Conservation (phyloP, 179 eudicot species). For the Patellifolia procumbens region DNA sequence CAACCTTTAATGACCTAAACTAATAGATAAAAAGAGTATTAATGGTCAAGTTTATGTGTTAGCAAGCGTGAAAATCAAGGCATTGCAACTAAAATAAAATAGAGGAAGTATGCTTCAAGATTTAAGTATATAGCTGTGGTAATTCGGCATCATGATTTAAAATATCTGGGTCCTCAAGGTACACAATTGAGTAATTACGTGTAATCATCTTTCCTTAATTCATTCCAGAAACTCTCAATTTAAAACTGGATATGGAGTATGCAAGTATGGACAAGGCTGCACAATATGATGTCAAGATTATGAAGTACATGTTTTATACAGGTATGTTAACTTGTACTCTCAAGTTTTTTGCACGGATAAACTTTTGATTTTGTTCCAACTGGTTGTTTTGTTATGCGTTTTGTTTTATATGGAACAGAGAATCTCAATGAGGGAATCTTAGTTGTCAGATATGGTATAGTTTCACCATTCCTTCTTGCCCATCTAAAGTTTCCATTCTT, state of each 20-base stretch:
- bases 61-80: no score
- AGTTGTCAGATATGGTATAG: neutral
- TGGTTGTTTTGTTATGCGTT: neutral
- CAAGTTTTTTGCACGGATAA: neutral
- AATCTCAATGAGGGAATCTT: neutral
- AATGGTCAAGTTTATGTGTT: no score
- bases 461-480: constrained; percentile 1
- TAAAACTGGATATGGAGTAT: no score
- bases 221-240: constrained; percentile 2
- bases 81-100: no score
- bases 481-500: neutral
- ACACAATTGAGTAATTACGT: constrained; percentile 6
- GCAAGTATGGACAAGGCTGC: neutral
- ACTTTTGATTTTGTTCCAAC: neutral
- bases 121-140: neutral
- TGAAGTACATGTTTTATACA: neutral
- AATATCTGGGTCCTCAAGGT: neutral
- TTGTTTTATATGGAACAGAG: neutral
- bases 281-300: neutral
- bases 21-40: no score
- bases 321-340: neutral
- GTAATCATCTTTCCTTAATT: constrained; percentile 1
- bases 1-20: no score
- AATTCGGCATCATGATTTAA: neutral
- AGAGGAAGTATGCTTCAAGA: no score